A percentile compares a stretch with the other conserved stretches of the same genome.
These are phyloP conservation scores for Volvox reticuliferus DNA, from an alignment of 139 green algal genomes.

Conservation along the genomic window DNA sequence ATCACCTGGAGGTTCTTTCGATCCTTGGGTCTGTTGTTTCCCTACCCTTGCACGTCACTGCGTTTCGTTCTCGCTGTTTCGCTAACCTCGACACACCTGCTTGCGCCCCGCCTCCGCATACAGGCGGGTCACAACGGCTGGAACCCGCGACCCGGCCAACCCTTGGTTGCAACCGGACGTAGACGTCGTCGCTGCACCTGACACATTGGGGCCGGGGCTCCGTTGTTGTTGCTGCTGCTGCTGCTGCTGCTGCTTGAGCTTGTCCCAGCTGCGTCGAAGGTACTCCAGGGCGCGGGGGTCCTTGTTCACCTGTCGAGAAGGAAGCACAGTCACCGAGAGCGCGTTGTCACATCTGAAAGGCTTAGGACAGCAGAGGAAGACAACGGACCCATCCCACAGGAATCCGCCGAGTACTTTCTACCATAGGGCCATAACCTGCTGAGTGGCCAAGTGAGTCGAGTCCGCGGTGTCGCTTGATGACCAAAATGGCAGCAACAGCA, in stretches of 20 bases:
- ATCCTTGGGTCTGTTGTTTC: too few relatives aligned
- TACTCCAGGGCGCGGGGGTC: slow-evolving; percentile 41
- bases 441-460: too few relatives aligned
- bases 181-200: background rate
- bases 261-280: slow-evolving; percentile 54
- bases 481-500: too few relatives aligned
- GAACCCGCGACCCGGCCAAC: background rate
- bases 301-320: slow-evolving; percentile 60
- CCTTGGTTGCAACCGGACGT: background rate
- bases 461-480: too few relatives aligned
- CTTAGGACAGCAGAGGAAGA: too few relatives aligned
- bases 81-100: background rate
- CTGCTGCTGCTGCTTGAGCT: slow-evolving; percentile 6
- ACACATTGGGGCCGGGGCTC: background rate
- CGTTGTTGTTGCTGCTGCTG: background rate
- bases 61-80: too few relatives aligned
- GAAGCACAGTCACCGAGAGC: slow-evolving; percentile 54
- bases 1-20: too few relatives aligned
- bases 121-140: slow-evolving; percentile 61
- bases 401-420: too few relatives aligned
- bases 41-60: too few relatives aligned
- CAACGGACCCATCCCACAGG: too few relatives aligned
- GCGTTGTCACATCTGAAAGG: background rate
- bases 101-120: slow-evolving; percentile 52
- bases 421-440: too few relatives aligned